These are phyloP conservation scores for Xylaria sp. DNA, from an alignment of 2,329 filamentous ascomycete genomes.

Conservation along the genomic window DNA sequence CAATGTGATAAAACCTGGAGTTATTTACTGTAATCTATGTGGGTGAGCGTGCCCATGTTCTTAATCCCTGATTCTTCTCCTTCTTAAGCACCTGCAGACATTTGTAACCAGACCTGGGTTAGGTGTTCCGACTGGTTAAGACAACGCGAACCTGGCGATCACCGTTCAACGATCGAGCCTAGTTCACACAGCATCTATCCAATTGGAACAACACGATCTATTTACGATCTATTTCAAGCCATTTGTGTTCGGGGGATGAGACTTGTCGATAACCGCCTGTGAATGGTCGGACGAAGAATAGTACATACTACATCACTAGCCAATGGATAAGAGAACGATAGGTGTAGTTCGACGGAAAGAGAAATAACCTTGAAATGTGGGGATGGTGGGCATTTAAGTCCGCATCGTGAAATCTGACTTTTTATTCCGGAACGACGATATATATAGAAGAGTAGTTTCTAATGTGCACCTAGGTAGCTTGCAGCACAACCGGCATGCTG, in stretches of 20 bases:
- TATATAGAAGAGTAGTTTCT: background rate
- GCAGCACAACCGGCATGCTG: background rate
- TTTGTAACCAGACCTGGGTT: conserved; percentile 27
- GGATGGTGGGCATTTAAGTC: conserved; percentile 15
- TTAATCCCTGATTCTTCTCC: background rate
- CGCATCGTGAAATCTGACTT: conserved; percentile 11
- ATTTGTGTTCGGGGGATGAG: conserved; percentile 7
- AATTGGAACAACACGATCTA: conserved; percentile 21
- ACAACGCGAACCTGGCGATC: conserved; percentile 35
- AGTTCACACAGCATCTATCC: conserved; percentile 2
- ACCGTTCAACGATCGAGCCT: conserved; percentile 19
- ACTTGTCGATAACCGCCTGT: conserved; percentile 18
- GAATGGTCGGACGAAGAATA: conserved; percentile 28
- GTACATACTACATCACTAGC: conserved; percentile 27
- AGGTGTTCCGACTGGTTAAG: conserved; percentile 30
- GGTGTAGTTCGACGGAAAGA: conserved; percentile 35
- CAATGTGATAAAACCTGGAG: background rate
- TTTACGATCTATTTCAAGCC: conserved; percentile 11
- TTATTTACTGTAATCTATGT: background rate
- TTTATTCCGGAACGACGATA: conserved; percentile 1
- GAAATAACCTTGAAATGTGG: conserved; percentile 37
- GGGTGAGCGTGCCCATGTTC: background rate
- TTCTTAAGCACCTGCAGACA: background rate
- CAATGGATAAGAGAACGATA: conserved; percentile 39
- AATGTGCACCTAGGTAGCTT: background rate